Evolutionary conservation across 2,329 filamentous ascomycete species (phyloP), one percentile per base, ranked within the genome.

Genomic region (Nemania sp.): DNA sequence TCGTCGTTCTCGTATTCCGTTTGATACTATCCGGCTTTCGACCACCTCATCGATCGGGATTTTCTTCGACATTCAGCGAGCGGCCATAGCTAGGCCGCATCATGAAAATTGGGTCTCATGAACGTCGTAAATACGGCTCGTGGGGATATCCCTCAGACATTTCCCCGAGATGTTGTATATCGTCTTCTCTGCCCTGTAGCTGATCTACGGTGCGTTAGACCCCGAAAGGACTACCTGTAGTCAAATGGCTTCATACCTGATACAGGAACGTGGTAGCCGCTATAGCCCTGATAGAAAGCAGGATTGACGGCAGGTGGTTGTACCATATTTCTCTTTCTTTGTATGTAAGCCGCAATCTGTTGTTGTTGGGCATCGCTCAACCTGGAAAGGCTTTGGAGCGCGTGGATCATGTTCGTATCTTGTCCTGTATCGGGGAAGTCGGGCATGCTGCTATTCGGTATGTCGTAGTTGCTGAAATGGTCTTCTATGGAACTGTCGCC

Each of bases 321-420:
- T n/a, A 54, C 45, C 23, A 52, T 17, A 14, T 39, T 49, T 33
- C 59, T 60, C 23, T 54, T 65, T 44, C 63, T 64, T 41, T 61
- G 61, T 26, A 66, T 51, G 42, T 60, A 51, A n/a, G 49, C 52
- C 14, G 66, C 30, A 6, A 65, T 49, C 4, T 68, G 60, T 43
- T 63, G 61, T 37, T 66, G 65, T 26, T 67, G 66, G 30, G 48
- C 54, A 22, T 61, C 52, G 28, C 46, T 64, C 41, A 63, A 54
- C 34, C 49, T 54, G 19, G 61, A 61, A 36, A 68, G 59, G 22
- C 57, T 62, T 19, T 66, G 60, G 9, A 68, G 58, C 1, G 65
- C 62, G 19, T 51, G 44, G 39, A 64, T 45, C 54, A 64, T 60
- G 41, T 64, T 59, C 9, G 59, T 47, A 11, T 53, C 55, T 33